phyloP scores from a whole-genome alignment of 148 eudicot genomes.

The Rhododendron vialii region DNA sequence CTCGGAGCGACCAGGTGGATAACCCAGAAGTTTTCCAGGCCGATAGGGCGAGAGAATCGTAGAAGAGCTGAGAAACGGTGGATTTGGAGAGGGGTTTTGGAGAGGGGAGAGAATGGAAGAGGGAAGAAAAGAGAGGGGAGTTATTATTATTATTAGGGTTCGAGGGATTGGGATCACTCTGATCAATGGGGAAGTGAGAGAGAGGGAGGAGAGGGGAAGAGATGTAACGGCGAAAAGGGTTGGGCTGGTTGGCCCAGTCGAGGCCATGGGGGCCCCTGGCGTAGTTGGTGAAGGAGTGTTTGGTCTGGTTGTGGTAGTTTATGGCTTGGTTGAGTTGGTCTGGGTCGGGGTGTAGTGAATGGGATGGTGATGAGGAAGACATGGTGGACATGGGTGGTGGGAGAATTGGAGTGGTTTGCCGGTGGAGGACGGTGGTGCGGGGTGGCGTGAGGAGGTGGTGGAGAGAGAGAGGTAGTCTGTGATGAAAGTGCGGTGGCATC shows the following conservation, averaged over 20 bases:
- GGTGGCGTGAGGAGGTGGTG: slow-evolving; percentile 11
- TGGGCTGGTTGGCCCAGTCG: slow-evolving; percentile 94
- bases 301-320: slow-evolving; percentile 76
- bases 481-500: slow-evolving; percentile 19
- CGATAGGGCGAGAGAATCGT: slow-evolving; percentile 77
- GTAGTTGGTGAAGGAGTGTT: slow-evolving; percentile 63
- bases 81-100: slow-evolving; percentile 54
- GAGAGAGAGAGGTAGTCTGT: background rate
- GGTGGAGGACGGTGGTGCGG: slow-evolving; percentile 14
- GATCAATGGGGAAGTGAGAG: slow-evolving; percentile 34
- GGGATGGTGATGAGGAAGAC: slow-evolving; percentile 42
- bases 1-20: slow-evolving; percentile 87
- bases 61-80: slow-evolving; percentile 61
- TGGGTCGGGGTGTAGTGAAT: slow-evolving; percentile 10
- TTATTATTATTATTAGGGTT: background rate
- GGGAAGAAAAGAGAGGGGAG: slow-evolving; percentile 41
- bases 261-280: slow-evolving; percentile 63
- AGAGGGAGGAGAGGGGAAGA: slow-evolving; percentile 59
- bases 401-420: slow-evolving; percentile 7
- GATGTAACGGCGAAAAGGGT: slow-evolving; percentile 78
- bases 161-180: background rate
- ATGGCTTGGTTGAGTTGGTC: slow-evolving; percentile 36
- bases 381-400: slow-evolving; percentile 45
- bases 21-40: slow-evolving; percentile 82
- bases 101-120: slow-evolving; percentile 47